Base-by-base conservation (phyloP, 2,329 filamentous ascomycete genomes). In the Ophiostoma sp. region DNA sequence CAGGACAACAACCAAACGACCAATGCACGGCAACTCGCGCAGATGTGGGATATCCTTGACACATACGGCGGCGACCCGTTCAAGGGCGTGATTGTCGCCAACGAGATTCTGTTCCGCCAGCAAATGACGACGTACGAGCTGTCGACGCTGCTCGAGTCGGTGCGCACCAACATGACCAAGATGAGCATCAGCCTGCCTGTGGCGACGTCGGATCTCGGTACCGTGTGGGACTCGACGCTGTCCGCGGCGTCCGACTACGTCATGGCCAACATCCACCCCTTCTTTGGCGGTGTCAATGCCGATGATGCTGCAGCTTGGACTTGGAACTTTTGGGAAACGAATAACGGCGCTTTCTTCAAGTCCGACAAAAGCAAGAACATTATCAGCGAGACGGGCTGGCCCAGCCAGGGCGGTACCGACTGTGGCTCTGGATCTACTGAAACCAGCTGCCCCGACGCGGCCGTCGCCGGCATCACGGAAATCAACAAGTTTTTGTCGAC, bases 231-330 rank as follows among this genome's bases (percentile, higher is more conserved):
- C 2, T 79, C 86, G 0, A 84, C 86, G 1, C 88, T 98, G 22
- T 92, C 92, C 0, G 78, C 83, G 3, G 86, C 89, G 70, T 92
- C 93, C 57, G 95, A 98, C 81, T 91, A 93, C 78, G 90, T 98
- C 82, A 98, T 98, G 95, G 92, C 93, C 77, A 98, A 98, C 80
- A 93, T 98, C 72, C 96, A 98, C 80, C 95, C 96, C 0, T 98
- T 98, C 86, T 98, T 98, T 80, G 92, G 91, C 0, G 95, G 95
- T 64, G 89, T 93, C 15, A 84, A 87, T 0, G 91, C 90, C 1
- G 84, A 88, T 1, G 80, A 87, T 1, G 93, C 94, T 0, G 91
- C 94, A 0, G 83, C 80, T 8, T 98, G 95, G 95, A 97, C 95
- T 0, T 93, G 86, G 83, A 82, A 82, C 19, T 98, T 98, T 83